Evolutionary conservation across 768 basidiomycete species (phyloP).

Genomic region (Glaciozyma martinii): DNA sequence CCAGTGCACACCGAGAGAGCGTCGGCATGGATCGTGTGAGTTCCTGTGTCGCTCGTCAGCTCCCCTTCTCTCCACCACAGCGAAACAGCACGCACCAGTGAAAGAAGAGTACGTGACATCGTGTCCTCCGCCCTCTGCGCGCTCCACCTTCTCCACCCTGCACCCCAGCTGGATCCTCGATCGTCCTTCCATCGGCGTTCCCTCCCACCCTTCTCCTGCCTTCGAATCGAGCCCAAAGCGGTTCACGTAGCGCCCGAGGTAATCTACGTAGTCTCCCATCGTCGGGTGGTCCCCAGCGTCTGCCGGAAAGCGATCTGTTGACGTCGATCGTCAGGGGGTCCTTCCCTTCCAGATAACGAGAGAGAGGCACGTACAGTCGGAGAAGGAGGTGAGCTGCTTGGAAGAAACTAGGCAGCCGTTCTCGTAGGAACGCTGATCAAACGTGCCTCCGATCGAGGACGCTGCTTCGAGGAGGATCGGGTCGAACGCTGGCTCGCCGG

Average conservation of each 20-base stretch:
- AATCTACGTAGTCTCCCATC: slow-evolving; percentile 48
- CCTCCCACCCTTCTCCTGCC: slow-evolving; percentile 16
- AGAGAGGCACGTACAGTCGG: slow-evolving; percentile 41
- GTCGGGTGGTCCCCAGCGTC: slow-evolving; percentile 48
- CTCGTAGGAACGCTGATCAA: slow-evolving; percentile 40
- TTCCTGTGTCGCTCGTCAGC: neutral
- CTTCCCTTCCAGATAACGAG: neutral
- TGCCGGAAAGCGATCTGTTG: slow-evolving; percentile 44
- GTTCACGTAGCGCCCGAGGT: slow-evolving; percentile 41
- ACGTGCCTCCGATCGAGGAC: slow-evolving; percentile 49
- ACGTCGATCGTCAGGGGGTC: neutral
- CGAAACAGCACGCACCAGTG: slow-evolving; percentile 41
- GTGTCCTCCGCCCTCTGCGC: slow-evolving; percentile 33
- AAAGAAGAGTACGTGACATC: neutral
- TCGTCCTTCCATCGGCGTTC: slow-evolving; percentile 34
- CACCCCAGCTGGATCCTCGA: slow-evolving; percentile 37
- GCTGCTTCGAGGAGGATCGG: slow-evolving; percentile 44
- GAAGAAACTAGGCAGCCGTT: slow-evolving; percentile 49
- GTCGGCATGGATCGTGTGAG: slow-evolving; percentile 38
- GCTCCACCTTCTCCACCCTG: slow-evolving; percentile 44
- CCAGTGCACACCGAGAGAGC: slow-evolving; percentile 52
- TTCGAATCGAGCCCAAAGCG: slow-evolving; percentile 29
- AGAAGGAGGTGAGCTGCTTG: slow-evolving; percentile 55
- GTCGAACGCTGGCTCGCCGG: slow-evolving; percentile 44
- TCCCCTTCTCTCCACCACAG: slow-evolving; percentile 36